Conservation (phyloP, 1,139 yeast species). For the Tardiomyces digboiensis region DNA sequence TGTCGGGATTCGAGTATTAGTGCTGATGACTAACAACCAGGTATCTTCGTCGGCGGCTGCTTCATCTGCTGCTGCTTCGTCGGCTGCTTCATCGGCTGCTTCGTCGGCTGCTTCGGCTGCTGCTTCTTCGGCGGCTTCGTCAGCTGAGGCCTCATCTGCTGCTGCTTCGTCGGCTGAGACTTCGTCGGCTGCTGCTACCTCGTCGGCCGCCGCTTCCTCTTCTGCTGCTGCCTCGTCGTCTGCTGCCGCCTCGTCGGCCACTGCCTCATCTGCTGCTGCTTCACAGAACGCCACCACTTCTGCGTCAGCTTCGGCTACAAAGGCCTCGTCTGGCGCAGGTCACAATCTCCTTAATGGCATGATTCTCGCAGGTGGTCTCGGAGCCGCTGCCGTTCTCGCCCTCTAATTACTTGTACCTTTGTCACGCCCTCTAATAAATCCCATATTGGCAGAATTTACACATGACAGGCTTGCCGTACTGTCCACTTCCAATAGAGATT, state of each 20-base stretch:
- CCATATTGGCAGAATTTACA: not conserved
- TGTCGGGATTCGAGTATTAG: too few species aligned
- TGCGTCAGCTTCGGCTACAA: not conserved
- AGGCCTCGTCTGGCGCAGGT: not conserved
- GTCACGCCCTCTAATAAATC: not conserved
- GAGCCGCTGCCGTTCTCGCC: not conserved
- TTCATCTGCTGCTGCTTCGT: not conserved
- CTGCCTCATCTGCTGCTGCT: not conserved
- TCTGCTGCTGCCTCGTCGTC: not conserved
- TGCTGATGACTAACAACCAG: too few species aligned
- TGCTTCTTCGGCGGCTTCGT: not conserved
- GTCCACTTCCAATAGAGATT: too few species aligned
- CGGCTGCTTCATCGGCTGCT: not conserved
- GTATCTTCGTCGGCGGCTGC: not conserved
- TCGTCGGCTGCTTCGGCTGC: too few species aligned
- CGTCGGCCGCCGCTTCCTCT: not conserved
- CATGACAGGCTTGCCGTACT: too few species aligned
- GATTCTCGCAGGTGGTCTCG: not conserved
- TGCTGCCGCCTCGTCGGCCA: not conserved
- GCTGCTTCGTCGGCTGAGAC: not conserved
- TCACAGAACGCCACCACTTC: not conserved
- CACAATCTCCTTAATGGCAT: not conserved
- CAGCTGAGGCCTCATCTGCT: not conserved
- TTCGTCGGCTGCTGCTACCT: not conserved
- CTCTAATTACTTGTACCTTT: not conserved